Evolutionary conservation across 2,329 filamentous ascomycete species (phyloP).

Genomic region (Tolypocladium album): DNA sequence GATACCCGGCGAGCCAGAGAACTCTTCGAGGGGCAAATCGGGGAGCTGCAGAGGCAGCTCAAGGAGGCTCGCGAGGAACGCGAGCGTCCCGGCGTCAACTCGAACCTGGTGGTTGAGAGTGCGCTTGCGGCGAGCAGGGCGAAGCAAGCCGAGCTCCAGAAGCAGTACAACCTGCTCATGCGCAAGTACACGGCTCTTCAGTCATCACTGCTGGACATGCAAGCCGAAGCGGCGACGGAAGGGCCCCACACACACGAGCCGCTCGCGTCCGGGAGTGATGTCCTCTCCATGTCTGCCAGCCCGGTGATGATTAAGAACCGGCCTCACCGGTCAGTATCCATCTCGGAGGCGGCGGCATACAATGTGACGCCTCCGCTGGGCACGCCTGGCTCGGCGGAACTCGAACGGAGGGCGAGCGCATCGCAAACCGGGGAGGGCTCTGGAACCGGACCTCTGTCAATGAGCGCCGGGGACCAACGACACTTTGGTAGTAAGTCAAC

Average conservation of each 20-base stretch:
- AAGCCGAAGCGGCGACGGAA: conserved; percentile 16
- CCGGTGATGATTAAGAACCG: conserved; percentile 25
- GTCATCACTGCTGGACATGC: conserved; percentile 36
- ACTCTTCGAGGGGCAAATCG: conserved; percentile 37
- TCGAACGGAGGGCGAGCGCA: conserved; percentile 24
- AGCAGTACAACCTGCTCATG: conserved; percentile 36
- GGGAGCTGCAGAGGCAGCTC: conserved; percentile 34
- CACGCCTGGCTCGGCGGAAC: conserved; percentile 15
- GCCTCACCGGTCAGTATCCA: conserved; percentile 31
- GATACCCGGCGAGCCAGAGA: conserved; percentile 32
- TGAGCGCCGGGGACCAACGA: conserved; percentile 26
- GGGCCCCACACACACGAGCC: neutral
- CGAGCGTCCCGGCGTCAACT: conserved; percentile 12
- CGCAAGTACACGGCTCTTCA: conserved; percentile 43
- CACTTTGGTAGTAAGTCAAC: conserved; percentile 33
- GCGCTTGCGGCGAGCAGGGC: conserved; percentile 39
- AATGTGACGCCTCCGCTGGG: conserved; percentile 32
- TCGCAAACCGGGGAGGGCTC: conserved; percentile 16
- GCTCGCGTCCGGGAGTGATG: conserved; percentile 18
- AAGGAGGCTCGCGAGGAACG: conserved; percentile 23
- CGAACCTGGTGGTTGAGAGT: conserved; percentile 29
- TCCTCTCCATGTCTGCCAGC: conserved; percentile 24
- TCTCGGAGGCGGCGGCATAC: conserved; percentile 30
- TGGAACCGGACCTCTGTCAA: conserved; percentile 14
- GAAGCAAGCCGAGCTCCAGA: conserved; percentile 43